Evolutionary conservation across 805 yeast genomes (phyloP).

Genomic region (Suhomyces sp.): DNA sequence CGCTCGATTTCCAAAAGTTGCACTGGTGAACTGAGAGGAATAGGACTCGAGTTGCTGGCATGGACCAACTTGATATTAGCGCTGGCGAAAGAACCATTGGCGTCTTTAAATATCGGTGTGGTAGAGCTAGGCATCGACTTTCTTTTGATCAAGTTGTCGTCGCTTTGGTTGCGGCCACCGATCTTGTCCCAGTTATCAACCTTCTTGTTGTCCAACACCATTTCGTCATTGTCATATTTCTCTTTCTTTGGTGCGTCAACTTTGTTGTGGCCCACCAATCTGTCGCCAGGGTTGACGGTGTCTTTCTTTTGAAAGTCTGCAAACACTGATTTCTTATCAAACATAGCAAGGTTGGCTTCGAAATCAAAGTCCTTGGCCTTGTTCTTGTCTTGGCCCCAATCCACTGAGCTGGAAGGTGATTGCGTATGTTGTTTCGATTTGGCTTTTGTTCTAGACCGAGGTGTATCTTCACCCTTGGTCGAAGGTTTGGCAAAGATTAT

Average conservation of each 20-base stretch:
- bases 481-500: conserved; percentile 21
- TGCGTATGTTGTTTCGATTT: conserved; percentile 4
- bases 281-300: conserved; percentile 51
- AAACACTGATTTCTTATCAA: conserved; percentile 77
- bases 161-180: conserved; percentile 17
- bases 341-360: conserved; percentile 73
- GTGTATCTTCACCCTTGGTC: conserved; percentile 1
- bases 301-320: conserved; percentile 71
- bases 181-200: conserved; percentile 55
- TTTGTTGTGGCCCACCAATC: conserved; percentile 77
- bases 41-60: conserved; percentile 20
- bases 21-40: conserved; percentile 70
- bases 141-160: conserved; percentile 1
- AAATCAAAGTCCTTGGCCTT: conserved; percentile 73
- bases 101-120: conserved; percentile 16
- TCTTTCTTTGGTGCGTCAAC: conserved; percentile 33
- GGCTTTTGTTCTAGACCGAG: conserved; percentile 3
- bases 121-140: conserved; percentile 9
- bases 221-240: conserved; percentile 68
- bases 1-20: conserved; percentile 78
- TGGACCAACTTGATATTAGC: conserved; percentile 19
- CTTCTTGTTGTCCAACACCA: conserved; percentile 52
- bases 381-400: conserved; percentile 49
- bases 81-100: conserved; percentile 3
- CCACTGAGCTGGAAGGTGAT: conserved; percentile 18